phyloP scores from a whole-genome alignment of 2,329 filamentous ascomycete genomes.

The Tolypocladium paradoxum region DNA sequence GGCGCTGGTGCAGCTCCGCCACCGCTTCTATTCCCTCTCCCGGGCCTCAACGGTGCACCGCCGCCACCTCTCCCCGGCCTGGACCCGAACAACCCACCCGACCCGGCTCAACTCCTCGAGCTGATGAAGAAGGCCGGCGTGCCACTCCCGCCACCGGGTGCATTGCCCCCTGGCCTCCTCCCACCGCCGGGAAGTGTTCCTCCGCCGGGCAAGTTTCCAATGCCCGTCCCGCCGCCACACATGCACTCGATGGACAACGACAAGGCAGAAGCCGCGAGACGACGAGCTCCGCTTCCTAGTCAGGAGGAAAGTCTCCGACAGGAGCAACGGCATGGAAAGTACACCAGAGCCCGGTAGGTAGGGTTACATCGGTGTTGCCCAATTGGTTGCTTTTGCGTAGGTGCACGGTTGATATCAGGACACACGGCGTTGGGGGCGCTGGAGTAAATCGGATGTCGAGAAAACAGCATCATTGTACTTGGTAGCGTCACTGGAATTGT shows the following conservation, averaged over 20 bases:
- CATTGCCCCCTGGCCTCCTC: constrained; percentile 32
- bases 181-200: constrained; percentile 28
- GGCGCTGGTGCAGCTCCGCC: constrained; percentile 29
- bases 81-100: constrained; percentile 48
- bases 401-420: not conserved
- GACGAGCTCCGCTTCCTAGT: constrained; percentile 65
- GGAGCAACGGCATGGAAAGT: constrained; percentile 59
- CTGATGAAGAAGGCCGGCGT: constrained; percentile 56
- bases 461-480: not conserved
- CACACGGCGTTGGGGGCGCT: not conserved
- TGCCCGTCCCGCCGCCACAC: constrained; percentile 26
- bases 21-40: constrained; percentile 44
- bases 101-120: constrained; percentile 50
- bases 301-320: constrained; percentile 73
- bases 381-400: not conserved
- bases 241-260: constrained; percentile 23
- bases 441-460: not conserved
- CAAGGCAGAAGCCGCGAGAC: constrained; percentile 24
- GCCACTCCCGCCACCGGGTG: constrained; percentile 43
- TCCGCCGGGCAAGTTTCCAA: constrained; percentile 19
- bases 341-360: constrained; percentile 40
- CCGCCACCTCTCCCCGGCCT: constrained; percentile 42
- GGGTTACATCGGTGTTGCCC: not conserved
- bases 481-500: not conserved
- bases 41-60: constrained; percentile 34